Evolutionary conservation across 2,329 filamentous ascomycete genomes (phyloP).

Genomic region (Pseudocercospora fijiensis): DNA sequence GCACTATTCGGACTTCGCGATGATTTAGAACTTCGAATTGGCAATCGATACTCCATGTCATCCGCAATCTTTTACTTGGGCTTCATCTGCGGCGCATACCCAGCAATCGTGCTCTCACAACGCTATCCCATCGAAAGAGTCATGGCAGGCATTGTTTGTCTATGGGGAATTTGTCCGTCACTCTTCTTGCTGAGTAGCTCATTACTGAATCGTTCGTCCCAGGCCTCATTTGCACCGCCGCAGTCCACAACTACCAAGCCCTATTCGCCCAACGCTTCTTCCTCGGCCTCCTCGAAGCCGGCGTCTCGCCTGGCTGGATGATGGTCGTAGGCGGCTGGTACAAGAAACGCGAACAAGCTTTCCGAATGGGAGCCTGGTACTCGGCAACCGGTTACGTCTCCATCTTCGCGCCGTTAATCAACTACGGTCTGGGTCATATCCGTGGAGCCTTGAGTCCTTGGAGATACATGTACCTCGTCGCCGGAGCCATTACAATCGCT

Average conservation of each 20-base stretch:
- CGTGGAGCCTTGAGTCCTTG: constrained; percentile 42
- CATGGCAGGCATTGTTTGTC: constrained; percentile 40
- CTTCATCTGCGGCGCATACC: constrained; percentile 51
- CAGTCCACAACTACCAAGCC: constrained; percentile 41
- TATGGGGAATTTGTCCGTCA: constrained; percentile 41
- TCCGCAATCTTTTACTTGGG: constrained; percentile 53
- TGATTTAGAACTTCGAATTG: constrained; percentile 44
- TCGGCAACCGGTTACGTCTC: constrained; percentile 48
- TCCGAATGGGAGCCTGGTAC: constrained; percentile 33
- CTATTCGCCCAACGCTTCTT: constrained; percentile 54
- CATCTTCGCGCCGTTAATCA: constrained; percentile 49
- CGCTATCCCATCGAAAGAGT: constrained; percentile 50
- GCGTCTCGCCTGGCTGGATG: constrained; percentile 59
- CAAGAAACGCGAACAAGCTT: constrained; percentile 34
- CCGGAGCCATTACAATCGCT: constrained; percentile 44
- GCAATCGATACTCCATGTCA: constrained; percentile 48
- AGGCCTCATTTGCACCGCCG: constrained; percentile 41
- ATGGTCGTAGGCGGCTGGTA: constrained; percentile 46
- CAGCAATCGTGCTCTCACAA: constrained; percentile 47
- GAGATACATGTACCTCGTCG: constrained; percentile 40
- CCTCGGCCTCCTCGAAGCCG: constrained; percentile 56
- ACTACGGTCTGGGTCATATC: constrained; percentile 51
- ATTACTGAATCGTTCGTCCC: not conserved
- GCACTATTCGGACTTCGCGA: constrained; percentile 46
- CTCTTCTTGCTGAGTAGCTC: not conserved